A percentile compares a stretch with the other conserved stretches of the same genome.
phyloP scores from a whole-genome alignment of 176 grass and related monocot genomes.

The Aegilops umbellulata region DNA sequence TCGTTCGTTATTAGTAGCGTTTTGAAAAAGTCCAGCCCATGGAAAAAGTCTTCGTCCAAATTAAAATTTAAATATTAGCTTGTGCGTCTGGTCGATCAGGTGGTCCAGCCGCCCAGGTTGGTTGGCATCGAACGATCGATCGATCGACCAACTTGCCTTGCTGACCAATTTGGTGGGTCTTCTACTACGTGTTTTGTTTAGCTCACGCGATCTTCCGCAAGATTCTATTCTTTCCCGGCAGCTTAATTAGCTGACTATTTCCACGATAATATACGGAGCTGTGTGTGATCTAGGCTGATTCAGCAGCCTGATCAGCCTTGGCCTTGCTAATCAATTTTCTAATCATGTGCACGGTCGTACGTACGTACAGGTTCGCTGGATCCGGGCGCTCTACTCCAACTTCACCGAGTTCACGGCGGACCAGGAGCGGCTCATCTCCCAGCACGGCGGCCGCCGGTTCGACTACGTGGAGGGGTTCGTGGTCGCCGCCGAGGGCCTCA shows the following conservation, averaged over 20 bases:
- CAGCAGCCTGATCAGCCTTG: background rate
- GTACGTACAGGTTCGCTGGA: constrained; percentile 67
- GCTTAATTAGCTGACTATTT: constrained; percentile 1
- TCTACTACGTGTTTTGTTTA: constrained; percentile 1
- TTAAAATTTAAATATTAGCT: background rate
- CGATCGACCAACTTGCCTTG: constrained; percentile 17
- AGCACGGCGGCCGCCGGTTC: constrained; percentile 46
- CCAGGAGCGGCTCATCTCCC: constrained; percentile 81
- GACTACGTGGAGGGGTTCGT: constrained; percentile 97
- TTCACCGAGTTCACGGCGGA: constrained; percentile 74
- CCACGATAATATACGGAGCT: background rate
- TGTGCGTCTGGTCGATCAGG: background rate
- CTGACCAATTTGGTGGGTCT: constrained; percentile 5
- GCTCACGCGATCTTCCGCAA: constrained; percentile 18
- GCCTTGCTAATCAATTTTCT: background rate
- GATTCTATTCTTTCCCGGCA: constrained; percentile 12
- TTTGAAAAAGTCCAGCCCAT: background rate
- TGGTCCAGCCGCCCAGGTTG: constrained; percentile 18
- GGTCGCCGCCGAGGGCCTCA: constrained; percentile 81
- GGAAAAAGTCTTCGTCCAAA: background rate
- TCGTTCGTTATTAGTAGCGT: background rate
- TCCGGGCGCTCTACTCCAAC: constrained; percentile 86
- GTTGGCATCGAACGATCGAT: constrained; percentile 6
- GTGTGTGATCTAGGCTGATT: constrained; percentile 21
- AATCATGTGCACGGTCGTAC: background rate